Evolutionary conservation across 2,329 filamentous ascomycete species (phyloP), one percentile per base, ranked within the genome.

Genomic region (Fusarium falciforme): DNA sequence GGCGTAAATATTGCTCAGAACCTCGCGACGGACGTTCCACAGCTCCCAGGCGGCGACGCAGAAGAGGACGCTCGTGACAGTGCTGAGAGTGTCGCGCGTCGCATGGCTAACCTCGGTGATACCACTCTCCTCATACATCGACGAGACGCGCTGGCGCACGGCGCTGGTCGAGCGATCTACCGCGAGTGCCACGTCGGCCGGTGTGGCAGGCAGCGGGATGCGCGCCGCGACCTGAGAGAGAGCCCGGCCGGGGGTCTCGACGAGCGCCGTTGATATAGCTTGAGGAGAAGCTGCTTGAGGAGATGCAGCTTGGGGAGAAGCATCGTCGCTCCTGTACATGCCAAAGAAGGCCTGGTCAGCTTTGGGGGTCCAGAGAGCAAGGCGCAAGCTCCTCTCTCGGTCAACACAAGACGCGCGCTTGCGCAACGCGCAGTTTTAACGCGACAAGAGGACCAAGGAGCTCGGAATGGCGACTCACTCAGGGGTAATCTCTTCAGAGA

Each of bases 131-230:
- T 89, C 86, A 84, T 93, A 94, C 55, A 91, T 83, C 44, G 90
- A 88, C 42, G 87, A 84, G 74, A 93, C 90, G 80, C 92, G 90
- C 64, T 89, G 87, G 80, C 93, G 91, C 68, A 96, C 83, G 17
- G 89, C 89, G 52, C 91, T 81, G 10, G 92, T 90, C 70, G 89
- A 91, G 79, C 89, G 91, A 83, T 96, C 95, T 80, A 97, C 91
- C 72, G 90, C 91, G 75, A 92, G 87, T 42, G 92, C 93, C 38
- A 97, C 91, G 70, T 93, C 91, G 44, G 93, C 92, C 7, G 95
- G 95, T 2, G 94, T 95, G 10, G 94, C 91, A 25, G 94, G 94
- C 61, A 97, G 87, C n/a, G 92, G 89, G 61, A 95, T 89, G 78
- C 90, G 91, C 67, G 85, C 80, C 70, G 86, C 82, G 68, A 89